Evolutionary conservation across 2,329 filamentous ascomycete species (phyloP).

Genomic region (Curvularia verruculosa): DNA sequence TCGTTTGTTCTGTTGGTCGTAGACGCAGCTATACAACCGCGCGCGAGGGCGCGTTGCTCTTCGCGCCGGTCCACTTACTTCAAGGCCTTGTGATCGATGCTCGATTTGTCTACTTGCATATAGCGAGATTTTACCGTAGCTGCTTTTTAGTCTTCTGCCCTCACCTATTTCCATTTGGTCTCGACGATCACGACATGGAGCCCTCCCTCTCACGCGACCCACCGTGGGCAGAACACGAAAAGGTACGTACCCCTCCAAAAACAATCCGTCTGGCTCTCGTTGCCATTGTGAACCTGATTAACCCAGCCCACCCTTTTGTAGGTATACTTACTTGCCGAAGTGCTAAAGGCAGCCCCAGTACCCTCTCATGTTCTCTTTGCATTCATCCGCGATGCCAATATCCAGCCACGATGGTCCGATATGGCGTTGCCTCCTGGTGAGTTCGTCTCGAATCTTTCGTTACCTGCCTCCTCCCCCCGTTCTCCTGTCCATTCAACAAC

Average conservation of each 20-base stretch:
- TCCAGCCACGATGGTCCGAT: constrained; percentile 57
- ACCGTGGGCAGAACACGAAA: constrained; percentile 56
- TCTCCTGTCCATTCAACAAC: background rate
- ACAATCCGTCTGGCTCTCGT: constrained; percentile 4
- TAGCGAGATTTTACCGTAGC: constrained; percentile 31
- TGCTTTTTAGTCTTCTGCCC: constrained; percentile 42
- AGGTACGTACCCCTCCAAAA: constrained; percentile 44
- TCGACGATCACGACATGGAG: constrained; percentile 46
- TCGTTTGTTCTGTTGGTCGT: constrained; percentile 42
- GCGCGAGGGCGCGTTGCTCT: constrained; percentile 33
- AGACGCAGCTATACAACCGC: constrained; percentile 34
- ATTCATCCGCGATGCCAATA: constrained; percentile 52
- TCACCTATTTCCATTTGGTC: constrained; percentile 19
- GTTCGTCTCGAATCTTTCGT: constrained; percentile 17
- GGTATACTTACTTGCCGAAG: constrained; percentile 58
- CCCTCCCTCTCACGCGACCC: constrained; percentile 45
- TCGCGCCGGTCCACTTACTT: constrained; percentile 43
- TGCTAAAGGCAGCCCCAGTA: constrained; percentile 56
- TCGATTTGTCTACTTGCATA: constrained; percentile 47
- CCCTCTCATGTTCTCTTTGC: constrained; percentile 52
- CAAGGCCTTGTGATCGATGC: constrained; percentile 45
- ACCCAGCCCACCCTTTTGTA: constrained; percentile 19
- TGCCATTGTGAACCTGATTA: constrained; percentile 1
- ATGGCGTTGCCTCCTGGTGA: constrained; percentile 58
- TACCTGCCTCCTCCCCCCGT: background rate